phyloP scores from a whole-genome alignment of 202 grass and related monocot species.

The Setaria viridis region DNA sequence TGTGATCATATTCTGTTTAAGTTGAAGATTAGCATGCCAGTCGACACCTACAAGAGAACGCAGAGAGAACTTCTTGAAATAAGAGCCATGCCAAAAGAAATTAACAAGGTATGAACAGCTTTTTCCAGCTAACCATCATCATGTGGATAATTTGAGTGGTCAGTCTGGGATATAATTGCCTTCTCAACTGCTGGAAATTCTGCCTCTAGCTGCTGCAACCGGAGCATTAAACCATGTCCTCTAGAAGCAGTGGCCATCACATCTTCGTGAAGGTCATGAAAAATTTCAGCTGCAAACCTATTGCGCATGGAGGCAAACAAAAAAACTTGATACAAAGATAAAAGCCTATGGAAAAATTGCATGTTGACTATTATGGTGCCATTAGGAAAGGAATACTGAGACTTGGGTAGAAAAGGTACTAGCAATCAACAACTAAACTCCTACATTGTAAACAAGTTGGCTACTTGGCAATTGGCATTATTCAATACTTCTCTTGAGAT shows the following conservation, averaged over 20 bases:
- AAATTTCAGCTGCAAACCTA: conserved; percentile 98
- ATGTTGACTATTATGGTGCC: background rate
- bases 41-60: conserved; percentile 62
- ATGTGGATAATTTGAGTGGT: conserved; percentile 66
- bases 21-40: conserved; percentile 81
- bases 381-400: conserved; percentile 13
- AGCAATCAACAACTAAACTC: conserved; percentile 13
- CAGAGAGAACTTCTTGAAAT: conserved; percentile 20
- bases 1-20: conserved; percentile 88
- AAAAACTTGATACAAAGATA: conserved; percentile 7
- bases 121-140: conserved; percentile 69
- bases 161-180: conserved; percentile 69
- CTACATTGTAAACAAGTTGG: conserved; percentile 11
- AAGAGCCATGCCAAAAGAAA: conserved; percentile 38
- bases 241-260: conserved; percentile 81
- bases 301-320: background rate
- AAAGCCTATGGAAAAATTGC: conserved; percentile 16
- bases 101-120: background rate
- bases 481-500: background rate
- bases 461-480: background rate
- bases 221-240: conserved; percentile 89
- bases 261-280: conserved; percentile 96
- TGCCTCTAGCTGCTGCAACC: conserved; percentile 88
- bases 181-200: conserved; percentile 88
- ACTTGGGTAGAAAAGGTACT: conserved; percentile 29